These are phyloP conservation scores for Cyclotella kingstonii DNA, from an alignment of 108 stramenopile species.

Conservation along the genomic window DNA sequence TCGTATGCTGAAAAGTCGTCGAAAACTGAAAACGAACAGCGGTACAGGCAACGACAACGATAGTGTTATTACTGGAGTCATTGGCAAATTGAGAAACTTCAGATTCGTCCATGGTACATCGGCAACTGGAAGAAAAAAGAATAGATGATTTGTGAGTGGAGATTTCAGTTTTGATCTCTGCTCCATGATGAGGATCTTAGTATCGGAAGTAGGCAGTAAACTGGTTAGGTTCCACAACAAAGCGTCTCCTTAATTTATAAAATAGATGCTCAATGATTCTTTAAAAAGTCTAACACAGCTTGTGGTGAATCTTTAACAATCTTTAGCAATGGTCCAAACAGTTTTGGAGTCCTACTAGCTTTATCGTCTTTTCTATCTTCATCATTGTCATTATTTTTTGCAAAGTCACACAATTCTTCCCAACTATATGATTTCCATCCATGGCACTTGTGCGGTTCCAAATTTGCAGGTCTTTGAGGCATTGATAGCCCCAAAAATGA, in stretches of 20 bases:
- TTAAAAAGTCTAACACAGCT: slow-evolving; percentile 50
- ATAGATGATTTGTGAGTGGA: slow-evolving; percentile 14
- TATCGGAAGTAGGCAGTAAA: not conserved
- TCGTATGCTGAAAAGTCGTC: slow-evolving; percentile 20
- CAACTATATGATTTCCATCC: slow-evolving; percentile 83
- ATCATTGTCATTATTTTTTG: not conserved
- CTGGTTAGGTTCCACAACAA: no score
- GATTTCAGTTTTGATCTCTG: not conserved
- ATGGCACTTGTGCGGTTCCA: slow-evolving; percentile 87
- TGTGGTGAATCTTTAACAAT: slow-evolving; percentile 58
- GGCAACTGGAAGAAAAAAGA: slow-evolving; percentile 32
- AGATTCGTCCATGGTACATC: slow-evolving; percentile 16
- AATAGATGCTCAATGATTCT: slow-evolving; percentile 2
- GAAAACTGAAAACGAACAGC: slow-evolving; percentile 10
- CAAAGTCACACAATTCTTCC: slow-evolving; percentile 55
- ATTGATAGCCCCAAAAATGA: not conserved
- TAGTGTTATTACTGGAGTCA: slow-evolving; percentile 18
- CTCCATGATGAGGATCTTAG: no score
- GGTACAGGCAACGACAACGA: not conserved
- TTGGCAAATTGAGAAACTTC: slow-evolving; percentile 19
- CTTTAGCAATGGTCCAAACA: slow-evolving; percentile 76
- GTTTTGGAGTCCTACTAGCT: not conserved
- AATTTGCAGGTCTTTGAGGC: slow-evolving; percentile 47
- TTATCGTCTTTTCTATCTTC: slow-evolving; percentile 4
- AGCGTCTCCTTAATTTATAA: not conserved